Conservation (phyloP, 208 protist genomes). For the Ichthyophonus hoferi region DNA sequence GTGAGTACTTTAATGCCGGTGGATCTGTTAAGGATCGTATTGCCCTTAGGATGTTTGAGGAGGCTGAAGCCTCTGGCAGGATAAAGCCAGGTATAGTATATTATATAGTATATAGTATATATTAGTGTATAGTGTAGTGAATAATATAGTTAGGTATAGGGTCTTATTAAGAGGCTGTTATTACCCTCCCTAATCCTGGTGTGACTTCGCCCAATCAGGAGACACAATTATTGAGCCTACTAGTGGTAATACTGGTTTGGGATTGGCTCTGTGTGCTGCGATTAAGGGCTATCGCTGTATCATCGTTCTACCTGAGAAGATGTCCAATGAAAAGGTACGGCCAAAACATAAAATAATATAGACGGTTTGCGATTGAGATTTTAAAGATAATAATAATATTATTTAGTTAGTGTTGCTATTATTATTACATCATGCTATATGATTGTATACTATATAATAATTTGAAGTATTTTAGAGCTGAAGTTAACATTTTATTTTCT, state of each 20-base stretch:
- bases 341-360: too few relatives aligned
- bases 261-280: constrained; percentile 85
- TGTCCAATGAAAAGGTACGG: constrained; percentile 91
- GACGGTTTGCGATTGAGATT: too few relatives aligned
- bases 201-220: background rate
- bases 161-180: too few relatives aligned
- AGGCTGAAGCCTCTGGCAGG: constrained; percentile 78
- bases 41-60: constrained; percentile 85
- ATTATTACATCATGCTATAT: too few relatives aligned
- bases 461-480: too few relatives aligned
- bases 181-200: background rate
- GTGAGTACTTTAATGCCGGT: constrained; percentile 74
- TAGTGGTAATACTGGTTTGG: constrained; percentile 83
- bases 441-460: too few relatives aligned
- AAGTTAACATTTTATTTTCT: too few relatives aligned
- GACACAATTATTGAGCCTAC: constrained; percentile 92
- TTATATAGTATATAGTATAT: background rate
- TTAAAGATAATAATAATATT: too few relatives aligned
- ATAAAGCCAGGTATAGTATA: constrained; percentile 73
- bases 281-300: constrained; percentile 89
- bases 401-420: too few relatives aligned
- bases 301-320: constrained; percentile 95
- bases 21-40: constrained; percentile 96
- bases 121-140: background rate
- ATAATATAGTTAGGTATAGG: background rate